Evolutionary conservation across 2,329 filamentous ascomycete genomes (phyloP).

Genomic region (Cadophora sp.): DNA sequence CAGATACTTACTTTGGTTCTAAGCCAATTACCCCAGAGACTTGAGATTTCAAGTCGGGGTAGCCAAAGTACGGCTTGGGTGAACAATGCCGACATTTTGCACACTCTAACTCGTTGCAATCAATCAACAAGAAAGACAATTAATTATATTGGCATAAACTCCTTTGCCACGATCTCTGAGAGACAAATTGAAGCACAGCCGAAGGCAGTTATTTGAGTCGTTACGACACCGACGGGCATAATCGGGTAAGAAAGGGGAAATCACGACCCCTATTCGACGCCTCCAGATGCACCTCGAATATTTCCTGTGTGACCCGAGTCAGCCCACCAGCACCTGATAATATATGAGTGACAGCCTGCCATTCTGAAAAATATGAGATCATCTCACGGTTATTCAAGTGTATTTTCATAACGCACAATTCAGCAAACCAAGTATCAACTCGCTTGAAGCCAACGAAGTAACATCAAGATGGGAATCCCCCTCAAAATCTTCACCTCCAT

Average conservation of each 20-base stretch:
- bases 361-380: no score
- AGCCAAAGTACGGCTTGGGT: no score
- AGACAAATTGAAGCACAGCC: no score
- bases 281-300: background rate
- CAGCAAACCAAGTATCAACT: background rate
- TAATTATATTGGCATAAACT: no score
- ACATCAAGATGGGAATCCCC: background rate
- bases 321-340: background rate
- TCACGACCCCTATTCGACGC: background rate
- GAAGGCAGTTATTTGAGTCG: background rate
- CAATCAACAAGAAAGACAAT: no score
- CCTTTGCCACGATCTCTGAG: no score
- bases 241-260: background rate
- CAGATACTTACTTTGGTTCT: no score
- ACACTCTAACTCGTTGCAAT: no score
- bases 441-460: background rate
- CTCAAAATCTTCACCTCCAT: constrained; percentile 1
- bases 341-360: background rate
- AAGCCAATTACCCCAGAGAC: no score
- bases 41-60: no score
- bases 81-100: no score
- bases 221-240: background rate
- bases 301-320: background rate
- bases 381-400: background rate
- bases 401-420: background rate